Conservation (phyloP, 176 grass and related monocot genomes). For the Zea mays region Zm-B73-REFERENCE-NAM-5.0 NC_050103.1:82166501-82167000, state of each 20-base stretch:
- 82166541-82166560: neutral
- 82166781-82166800: neutral
- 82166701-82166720: neutral
- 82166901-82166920: neutral
- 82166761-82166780: neutral
- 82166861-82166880: neutral
- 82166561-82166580: neutral
- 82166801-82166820: neutral
- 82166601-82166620: neutral
- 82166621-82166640: neutral
- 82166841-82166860: neutral
- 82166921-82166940: neutral
- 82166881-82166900: neutral
- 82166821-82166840: neutral
- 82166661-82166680: neutral
- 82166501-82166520: neutral
- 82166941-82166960: neutral
- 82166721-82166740: neutral
- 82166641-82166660: neutral
- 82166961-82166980: neutral
- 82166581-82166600: neutral
- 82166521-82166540: neutral
- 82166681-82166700: neutral
- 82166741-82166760: neutral
- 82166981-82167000: neutral